Evolutionary conservation across 2,329 filamentous ascomycete genomes (phyloP).

Genomic region (Hypoxylon sp.): DNA sequence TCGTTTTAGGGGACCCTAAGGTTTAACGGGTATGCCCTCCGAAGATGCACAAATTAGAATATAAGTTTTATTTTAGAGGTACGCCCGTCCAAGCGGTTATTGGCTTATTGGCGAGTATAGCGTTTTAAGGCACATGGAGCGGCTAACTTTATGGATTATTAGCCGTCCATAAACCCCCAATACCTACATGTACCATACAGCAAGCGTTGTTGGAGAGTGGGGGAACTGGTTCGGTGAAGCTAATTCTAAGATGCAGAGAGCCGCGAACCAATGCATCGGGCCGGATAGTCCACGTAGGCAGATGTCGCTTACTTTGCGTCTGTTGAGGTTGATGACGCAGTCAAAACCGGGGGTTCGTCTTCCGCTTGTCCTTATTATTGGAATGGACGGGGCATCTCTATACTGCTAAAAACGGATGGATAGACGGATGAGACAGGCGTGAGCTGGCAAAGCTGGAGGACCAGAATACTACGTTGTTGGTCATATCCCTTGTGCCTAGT

Average conservation of each 20-base stretch:
- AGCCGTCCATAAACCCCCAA: constrained; percentile 2
- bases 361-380: background rate
- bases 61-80: background rate
- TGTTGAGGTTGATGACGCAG: background rate
- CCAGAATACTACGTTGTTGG: background rate
- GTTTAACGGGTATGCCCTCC: background rate
- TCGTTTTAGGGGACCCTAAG: background rate
- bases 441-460: background rate
- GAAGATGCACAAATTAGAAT: too few species aligned
- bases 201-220: background rate
- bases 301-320: background rate
- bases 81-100: background rate
- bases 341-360: constrained; percentile 7
- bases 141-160: constrained; percentile 19
- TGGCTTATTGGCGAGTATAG: background rate
- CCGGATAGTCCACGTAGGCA: constrained; percentile 12
- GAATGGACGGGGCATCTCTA: background rate
- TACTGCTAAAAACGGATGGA: background rate
- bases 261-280: constrained; percentile 20
- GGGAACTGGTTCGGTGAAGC: constrained; percentile 10
- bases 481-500: background rate
- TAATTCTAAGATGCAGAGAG: constrained; percentile 21
- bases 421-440: constrained; percentile 3
- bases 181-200: background rate
- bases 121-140: constrained; percentile 14